Base-by-base conservation (phyloP, 106 monocot genomes). In the Vanilla planifolia region DNA sequence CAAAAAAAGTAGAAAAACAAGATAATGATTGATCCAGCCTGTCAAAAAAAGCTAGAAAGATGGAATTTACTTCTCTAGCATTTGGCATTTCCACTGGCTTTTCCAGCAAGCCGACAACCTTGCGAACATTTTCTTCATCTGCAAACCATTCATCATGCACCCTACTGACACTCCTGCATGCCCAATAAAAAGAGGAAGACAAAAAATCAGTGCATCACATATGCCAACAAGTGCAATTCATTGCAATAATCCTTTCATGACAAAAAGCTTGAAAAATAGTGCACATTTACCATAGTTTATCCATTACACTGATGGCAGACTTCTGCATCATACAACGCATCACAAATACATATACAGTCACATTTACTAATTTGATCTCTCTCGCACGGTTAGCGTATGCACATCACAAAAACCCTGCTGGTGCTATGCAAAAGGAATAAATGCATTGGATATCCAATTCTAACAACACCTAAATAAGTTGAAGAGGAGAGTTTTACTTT, bases 131-230 rank as follows among this genome's bases (percentile, higher is more conserved):
- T 59, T 80, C 89, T 72, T 89, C 89, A 77, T 84, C 84, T 13
- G 77, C 89, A 73, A 89, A 84, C 89, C 89, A 89, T 75, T 80
- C 89, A 71, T 84, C 89, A 53, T 89, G 89, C 73, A 89, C 89
- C 68, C 68, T 89, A 70, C 80, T 84, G 17, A 89, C 77, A 77
- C 89, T 89, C 89, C 89, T 83, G 79, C 22, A 43, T 27, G 6
- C 36, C 8, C 4, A 2, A 61, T 25, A 63, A 30, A 25, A 44
- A 45, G 2, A 24, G 6, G 4, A 64, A 66, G 15, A 24, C 36
- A 25, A 11, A 2, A 56, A 27, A 5, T 66, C 6, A 29, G 50
- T 2, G 13, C 48, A 65, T 23, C 28, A 51, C 33, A 55, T 37
- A 55, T 33, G 32, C 33, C 17, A 55, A 55, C 33, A 55, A 55